A percentile compares a stretch with the other conserved stretches of the same genome.
These are phyloP conservation scores for Hortiboletus rubellus DNA, from an alignment of 1,284 basidiomycete genomes.

Conservation along the genomic window DNA sequence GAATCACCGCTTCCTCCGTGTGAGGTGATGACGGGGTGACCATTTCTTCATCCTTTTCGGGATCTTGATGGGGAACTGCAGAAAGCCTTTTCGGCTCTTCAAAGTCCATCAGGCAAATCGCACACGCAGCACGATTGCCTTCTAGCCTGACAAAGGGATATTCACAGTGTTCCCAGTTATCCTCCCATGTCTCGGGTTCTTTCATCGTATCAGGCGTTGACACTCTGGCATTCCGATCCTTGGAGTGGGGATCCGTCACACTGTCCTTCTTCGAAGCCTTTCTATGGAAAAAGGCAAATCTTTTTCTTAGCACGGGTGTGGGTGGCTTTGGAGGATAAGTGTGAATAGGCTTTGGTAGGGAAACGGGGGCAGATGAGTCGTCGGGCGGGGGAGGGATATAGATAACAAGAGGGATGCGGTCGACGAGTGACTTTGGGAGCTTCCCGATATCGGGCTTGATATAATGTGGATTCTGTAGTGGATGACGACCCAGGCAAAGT, in stretches of 20 bases:
- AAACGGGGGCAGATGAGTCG: constrained; percentile 40
- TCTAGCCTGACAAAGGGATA: constrained; percentile 71
- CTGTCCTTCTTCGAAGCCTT: constrained; percentile 31
- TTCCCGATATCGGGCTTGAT: constrained; percentile 78
- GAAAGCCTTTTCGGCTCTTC: constrained; percentile 61
- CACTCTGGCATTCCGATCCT: constrained; percentile 21
- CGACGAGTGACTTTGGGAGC: constrained; percentile 64
- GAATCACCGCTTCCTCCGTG: constrained; percentile 29
- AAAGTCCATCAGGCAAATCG: constrained; percentile 81
- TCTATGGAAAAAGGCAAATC: constrained; percentile 53
- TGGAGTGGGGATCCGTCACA: constrained; percentile 12
- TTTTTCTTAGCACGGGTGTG: constrained; percentile 36
- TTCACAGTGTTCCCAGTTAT: constrained; percentile 52
- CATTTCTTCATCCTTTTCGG: constrained; percentile 16
- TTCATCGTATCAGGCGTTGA: constrained; percentile 29
- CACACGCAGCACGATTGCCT: constrained; percentile 76
- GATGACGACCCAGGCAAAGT: constrained; percentile 74
- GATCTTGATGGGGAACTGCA: constrained; percentile 28
- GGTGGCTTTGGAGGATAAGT: constrained; percentile 57
- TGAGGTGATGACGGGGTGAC: constrained; percentile 10
- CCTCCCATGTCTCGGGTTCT: constrained; percentile 53
- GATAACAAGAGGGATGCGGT: constrained; percentile 75
- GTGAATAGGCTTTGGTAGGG: constrained; percentile 46
- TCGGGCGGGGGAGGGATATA: constrained; percentile 79
- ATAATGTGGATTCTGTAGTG: constrained; percentile 64